Conservation (phyloP, 2,329 filamentous ascomycete genomes). For the Paecilomyces variotii region DNA sequence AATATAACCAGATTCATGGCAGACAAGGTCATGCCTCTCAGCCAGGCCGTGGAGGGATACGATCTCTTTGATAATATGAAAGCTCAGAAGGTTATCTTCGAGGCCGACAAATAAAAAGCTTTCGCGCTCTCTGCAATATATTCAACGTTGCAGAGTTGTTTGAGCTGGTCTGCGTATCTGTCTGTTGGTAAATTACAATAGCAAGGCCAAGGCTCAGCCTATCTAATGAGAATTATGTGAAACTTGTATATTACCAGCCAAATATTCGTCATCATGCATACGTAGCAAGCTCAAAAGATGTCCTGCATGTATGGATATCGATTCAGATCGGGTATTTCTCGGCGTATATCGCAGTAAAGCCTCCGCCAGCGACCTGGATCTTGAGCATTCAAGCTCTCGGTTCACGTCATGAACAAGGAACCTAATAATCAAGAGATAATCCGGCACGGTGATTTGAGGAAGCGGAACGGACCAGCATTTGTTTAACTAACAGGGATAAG, state of each 20-base stretch:
- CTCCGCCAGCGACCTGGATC: not conserved
- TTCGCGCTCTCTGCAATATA: not conserved
- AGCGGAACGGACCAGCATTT: not conserved
- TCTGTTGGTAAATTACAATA: not conserved
- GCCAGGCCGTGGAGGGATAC: constrained; percentile 59
- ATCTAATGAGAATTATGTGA: not conserved
- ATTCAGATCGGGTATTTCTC: not conserved
- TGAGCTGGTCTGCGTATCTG: not conserved
- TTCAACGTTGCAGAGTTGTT: not conserved
- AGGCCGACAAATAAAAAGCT: constrained; percentile 29
- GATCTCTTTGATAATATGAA: constrained; percentile 65
- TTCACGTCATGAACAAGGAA: not conserved
- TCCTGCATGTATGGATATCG: not conserved
- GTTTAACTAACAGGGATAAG: not conserved
- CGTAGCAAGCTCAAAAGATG: not conserved
- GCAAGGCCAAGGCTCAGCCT: not conserved
- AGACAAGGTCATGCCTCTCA: constrained; percentile 64
- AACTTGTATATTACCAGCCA: not conserved
- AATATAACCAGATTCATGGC: constrained; percentile 61
- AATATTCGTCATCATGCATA: not conserved
- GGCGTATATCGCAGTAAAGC: not conserved
- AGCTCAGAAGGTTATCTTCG: constrained; percentile 66
- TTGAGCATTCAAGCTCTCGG: not conserved
- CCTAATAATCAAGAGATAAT: not conserved
- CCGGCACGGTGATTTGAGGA: not conserved